Conservation (phyloP, 2,329 filamentous ascomycete genomes). For the Colletotrichum echinochloae region DNA sequence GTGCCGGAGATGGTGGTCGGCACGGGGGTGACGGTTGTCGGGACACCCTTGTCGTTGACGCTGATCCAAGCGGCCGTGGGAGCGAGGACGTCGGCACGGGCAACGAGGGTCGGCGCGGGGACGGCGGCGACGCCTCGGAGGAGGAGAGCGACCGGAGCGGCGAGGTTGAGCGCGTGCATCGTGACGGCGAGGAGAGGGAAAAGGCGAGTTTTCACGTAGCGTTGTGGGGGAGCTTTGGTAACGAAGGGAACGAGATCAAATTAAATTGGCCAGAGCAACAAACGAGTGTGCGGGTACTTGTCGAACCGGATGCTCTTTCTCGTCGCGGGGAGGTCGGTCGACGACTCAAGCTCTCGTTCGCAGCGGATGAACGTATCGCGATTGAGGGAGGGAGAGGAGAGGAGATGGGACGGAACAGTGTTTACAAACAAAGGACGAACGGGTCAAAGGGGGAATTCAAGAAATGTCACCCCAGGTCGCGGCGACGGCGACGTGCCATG, state of each 20-base stretch:
- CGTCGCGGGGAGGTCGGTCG: constrained; percentile 2
- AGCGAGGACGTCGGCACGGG: constrained; percentile 42
- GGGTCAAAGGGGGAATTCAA: constrained; percentile 16
- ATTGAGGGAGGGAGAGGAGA: constrained; percentile 5
- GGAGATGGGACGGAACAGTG: constrained; percentile 14
- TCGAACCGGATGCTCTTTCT: constrained; percentile 19
- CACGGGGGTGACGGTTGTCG: constrained; percentile 63
- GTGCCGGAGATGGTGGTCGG: constrained; percentile 60
- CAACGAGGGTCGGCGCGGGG: constrained; percentile 44
- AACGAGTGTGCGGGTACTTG: constrained; percentile 4
- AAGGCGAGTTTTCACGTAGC: background rate
- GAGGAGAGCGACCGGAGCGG: constrained; percentile 46
- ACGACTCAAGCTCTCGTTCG: constrained; percentile 22
- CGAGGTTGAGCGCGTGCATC: constrained; percentile 50
- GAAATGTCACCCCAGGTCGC: constrained; percentile 30
- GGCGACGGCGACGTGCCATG: constrained; percentile 27
- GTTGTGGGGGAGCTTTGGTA: background rate
- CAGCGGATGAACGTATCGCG: background rate
- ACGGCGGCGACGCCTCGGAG: constrained; percentile 47
- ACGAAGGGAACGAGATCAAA: background rate
- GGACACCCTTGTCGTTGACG: constrained; percentile 60
- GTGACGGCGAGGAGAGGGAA: constrained; percentile 19
- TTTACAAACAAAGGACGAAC: constrained; percentile 22
- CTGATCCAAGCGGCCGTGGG: constrained; percentile 63
- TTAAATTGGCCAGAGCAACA: background rate